Percentiles rank a stretch among this genome's conserved stretches.
Conservation (phyloP, 2,329 filamentous ascomycete species). For the Fusarium equiseti region DNA sequence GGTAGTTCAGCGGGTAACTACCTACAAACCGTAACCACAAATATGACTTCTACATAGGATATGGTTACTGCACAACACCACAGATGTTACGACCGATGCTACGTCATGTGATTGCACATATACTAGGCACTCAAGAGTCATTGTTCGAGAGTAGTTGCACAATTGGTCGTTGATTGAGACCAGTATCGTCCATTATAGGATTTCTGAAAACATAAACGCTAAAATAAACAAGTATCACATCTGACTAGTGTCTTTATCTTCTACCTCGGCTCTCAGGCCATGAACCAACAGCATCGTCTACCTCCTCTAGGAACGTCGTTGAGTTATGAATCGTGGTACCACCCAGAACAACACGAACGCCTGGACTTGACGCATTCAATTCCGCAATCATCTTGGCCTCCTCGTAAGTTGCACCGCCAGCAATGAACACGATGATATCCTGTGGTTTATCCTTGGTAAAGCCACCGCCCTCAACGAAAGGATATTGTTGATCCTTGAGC, state of each 20-base stretch:
- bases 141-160: neutral
- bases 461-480: conserved; percentile 90
- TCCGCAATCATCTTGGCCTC: conserved; percentile 97
- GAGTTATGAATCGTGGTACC: conserved; percentile 92
- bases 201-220: conserved; percentile 11
- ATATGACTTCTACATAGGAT: neutral
- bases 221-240: neutral
- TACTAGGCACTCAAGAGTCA: neutral
- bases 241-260: conserved; percentile 30
- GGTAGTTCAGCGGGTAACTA: neutral
- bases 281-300: conserved; percentile 85
- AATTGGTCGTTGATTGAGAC: neutral
- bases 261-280: conserved; percentile 77
- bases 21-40: neutral
- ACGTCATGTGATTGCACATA: neutral
- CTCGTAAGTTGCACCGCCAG: conserved; percentile 94
- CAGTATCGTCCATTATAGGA: neutral
- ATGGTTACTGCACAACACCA: neutral
- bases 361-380: conserved; percentile 90
- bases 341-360: conserved; percentile 88
- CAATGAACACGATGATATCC: conserved; percentile 94
- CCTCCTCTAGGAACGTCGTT: conserved; percentile 87
- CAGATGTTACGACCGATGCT: neutral
- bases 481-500: conserved; percentile 87
- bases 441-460: conserved; percentile 95